Evolutionary conservation across 345 rosid species (phyloP), one percentile per base, ranked within the genome.

Genomic region (Hibiscus trionum): DNA sequence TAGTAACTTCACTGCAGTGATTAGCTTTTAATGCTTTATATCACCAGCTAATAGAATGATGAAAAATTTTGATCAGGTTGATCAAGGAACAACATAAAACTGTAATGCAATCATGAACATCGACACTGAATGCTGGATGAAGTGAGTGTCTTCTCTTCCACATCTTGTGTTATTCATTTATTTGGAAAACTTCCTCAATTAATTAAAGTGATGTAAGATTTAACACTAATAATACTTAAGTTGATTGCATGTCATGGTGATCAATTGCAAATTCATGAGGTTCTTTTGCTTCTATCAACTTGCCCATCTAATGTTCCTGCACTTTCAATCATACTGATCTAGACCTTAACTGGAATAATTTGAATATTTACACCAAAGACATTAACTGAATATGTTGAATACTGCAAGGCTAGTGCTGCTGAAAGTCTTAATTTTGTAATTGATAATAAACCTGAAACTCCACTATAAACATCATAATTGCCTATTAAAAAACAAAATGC

Each of bases 91-190:
- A 42, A 42, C 46, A 42, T 42, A 10, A 1, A 42, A 42, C 26
- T 61, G 42, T 61, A 64, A 7, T 19, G 76, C 68, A 33, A 56
- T 64, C 33, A 47, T 44, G 8, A 24, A 31, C 71, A 67, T 73
- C 11, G 39, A 50, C 59, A 9, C 42, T 50, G 35, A 44, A 66
- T 57, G 72, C 67, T 37, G 72, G 76, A 70, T 27, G 70, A 69
- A 50, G 49, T 17, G 77, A 61, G 60, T 61, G 27, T 69, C 77
- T 76, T 63, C 67, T 69, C 58, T 62, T 4, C 71, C 73, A 61
- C 73, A 64, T 66, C 67, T 64, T 59, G 69, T 59, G 52, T n/a
- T n/a, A 56, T 37, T 72, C 21, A 72, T 68, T 70, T 47, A 24
- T 64, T 52, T 39, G n/a, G 66, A 66, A 17, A 31, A 66, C 42